Conservation (phyloP, 805 yeast species). For the Cyberlindnera veronae region DNA sequence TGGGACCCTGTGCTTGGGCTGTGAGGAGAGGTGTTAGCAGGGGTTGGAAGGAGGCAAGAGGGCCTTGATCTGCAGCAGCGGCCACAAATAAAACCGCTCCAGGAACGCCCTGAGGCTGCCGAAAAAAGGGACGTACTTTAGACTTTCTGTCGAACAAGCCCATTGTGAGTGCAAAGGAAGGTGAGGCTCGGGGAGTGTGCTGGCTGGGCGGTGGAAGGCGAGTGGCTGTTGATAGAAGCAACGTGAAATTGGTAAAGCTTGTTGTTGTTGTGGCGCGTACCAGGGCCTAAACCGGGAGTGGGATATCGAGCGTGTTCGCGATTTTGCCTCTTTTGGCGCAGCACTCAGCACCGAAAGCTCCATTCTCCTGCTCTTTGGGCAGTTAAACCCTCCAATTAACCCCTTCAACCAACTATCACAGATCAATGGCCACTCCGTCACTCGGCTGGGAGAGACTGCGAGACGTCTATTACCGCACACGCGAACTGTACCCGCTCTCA, state of each 20-base stretch:
- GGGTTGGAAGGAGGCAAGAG: background rate
- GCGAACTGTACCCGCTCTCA: conserved; percentile 14
- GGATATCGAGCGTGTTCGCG: too few species aligned
- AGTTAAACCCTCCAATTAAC: too few species aligned
- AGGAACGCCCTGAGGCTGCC: background rate
- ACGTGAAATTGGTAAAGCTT: conserved; percentile 2
- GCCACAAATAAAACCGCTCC: background rate
- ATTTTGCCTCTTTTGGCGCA: too few species aligned
- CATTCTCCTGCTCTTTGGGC: too few species aligned
- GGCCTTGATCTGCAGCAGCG: too few species aligned
- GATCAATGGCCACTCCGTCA: conserved; percentile 15
- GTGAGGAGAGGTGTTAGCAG: background rate
- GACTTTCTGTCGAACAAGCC: conserved; percentile 9
- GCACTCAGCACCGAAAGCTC: too few species aligned
- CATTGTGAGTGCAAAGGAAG: background rate
- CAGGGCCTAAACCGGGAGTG: too few species aligned
- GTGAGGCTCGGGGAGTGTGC: background rate
- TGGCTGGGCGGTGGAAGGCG: background rate
- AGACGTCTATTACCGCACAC: conserved; percentile 18
- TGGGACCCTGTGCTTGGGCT: conserved; percentile 28
- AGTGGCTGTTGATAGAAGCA: background rate
- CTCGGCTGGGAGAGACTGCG: conserved; percentile 19
- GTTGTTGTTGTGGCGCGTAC: background rate
- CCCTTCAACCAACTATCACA: too few species aligned
- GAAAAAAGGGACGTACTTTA: conserved; percentile 3